Base-by-base conservation (phyloP, 2,329 filamentous ascomycete species). In the Talaromyces albobiverticillius region DNA sequence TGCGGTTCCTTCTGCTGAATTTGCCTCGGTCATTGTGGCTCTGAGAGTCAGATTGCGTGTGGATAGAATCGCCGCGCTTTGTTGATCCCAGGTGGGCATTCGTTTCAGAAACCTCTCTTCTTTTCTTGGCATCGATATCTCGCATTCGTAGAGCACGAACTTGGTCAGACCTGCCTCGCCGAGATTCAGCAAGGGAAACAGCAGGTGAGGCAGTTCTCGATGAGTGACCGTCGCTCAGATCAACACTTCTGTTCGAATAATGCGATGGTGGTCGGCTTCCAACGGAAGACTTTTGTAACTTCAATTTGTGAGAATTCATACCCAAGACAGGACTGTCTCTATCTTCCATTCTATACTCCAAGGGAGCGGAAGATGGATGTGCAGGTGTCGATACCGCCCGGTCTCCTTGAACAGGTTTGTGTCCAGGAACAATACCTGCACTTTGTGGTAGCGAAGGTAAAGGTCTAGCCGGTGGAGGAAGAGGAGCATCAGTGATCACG, bases 381-480 rank as follows among this genome's bases (percentile, higher is more conserved):
- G n/a, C 31, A 14, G 51, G 45, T n/a, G 49, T 49, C 16, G 42
- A 46, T 20, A 45, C 31, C 22, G 41, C 45, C 34, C 25, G 31
- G 16, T 53, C 42, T 18, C 22, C 36, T 6, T 41, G 31, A 31
- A 14, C 23, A 14, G 22, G 20, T 2, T 32, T 43, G 13, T 25
- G 10, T 11, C 11, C 23, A 40, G n/a, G 16, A 16, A 51, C 40
- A 20, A 26, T 29, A 38, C 25, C 34, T 22, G 47, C 47, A 42
- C 53, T 46, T 29, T 64, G 58, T 9, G 70, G 70, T 8, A 71
- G 53, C 4, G 65, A 66, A 47, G 70, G 70, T 4, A 72, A 52
- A 26, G 70, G 68, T 29, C 59, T 63, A 23, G 60, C 66, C 11
- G 70, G 70, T 29, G 69, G 68, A 14, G 70, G 70, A 23, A 52